Conservation (phyloP, 169 alveolate species). For the Blepharisma undulans region DNA sequence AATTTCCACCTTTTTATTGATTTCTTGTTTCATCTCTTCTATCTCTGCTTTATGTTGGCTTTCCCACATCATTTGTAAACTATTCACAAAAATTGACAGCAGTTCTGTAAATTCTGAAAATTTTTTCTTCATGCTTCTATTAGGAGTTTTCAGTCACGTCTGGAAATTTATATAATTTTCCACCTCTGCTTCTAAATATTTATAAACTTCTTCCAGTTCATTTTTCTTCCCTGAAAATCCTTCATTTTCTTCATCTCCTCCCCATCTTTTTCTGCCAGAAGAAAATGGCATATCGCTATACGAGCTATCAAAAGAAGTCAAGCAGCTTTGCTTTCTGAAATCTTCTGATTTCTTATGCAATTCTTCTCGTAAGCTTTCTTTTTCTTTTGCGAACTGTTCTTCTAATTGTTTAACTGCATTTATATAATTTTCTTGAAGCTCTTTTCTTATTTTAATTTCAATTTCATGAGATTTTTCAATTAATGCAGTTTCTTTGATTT, state of each 20-base stretch:
- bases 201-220: neutral
- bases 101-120: neutral
- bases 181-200: neutral
- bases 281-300: constrained; percentile 9
- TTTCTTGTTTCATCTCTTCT: neutral
- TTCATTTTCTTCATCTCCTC: neutral
- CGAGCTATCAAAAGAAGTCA: neutral
- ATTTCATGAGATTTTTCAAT: constrained; percentile 27
- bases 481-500: neutral
- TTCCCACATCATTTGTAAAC: neutral
- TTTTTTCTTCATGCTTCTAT: neutral
- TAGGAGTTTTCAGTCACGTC: neutral
- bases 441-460: constrained; percentile 6
- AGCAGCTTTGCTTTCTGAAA: neutral
- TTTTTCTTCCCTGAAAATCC: neutral
- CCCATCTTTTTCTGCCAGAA: neutral
- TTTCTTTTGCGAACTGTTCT: neutral
- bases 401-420: neutral
- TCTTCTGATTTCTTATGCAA: neutral
- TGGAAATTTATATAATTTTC: neutral
- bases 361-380: constrained; percentile 11
- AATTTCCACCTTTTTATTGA: neutral
- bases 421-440: constrained; percentile 12
- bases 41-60: neutral
- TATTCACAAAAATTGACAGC: neutral